Conservation (phyloP, 2,329 filamentous ascomycete genomes). For the Sporothrix protearum region DNA sequence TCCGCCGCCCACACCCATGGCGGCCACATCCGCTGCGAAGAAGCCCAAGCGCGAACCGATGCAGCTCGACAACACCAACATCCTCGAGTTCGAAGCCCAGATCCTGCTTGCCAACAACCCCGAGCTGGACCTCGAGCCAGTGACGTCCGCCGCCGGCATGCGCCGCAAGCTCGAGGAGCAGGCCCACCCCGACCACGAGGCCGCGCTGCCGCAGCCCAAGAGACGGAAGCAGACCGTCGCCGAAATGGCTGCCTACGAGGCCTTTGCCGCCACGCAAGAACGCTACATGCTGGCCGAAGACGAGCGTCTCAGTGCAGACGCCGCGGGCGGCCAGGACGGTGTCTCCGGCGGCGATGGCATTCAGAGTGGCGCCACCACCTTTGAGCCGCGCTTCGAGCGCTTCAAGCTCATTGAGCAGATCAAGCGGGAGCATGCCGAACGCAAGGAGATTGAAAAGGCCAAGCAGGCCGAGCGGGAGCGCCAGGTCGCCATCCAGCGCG, state of each 20-base stretch:
- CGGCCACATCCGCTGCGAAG: conserved; percentile 58
- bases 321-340: conserved; percentile 54
- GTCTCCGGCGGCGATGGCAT: conserved; percentile 63
- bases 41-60: conserved; percentile 67
- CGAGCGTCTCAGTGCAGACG: conserved; percentile 66
- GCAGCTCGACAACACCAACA: conserved; percentile 70
- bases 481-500: conserved; percentile 49
- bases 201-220: conserved; percentile 77
- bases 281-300: conserved; percentile 91
- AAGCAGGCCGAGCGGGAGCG: conserved; percentile 60
- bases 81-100: conserved; percentile 71
- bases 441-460: conserved; percentile 70
- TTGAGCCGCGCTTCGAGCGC: conserved; percentile 81
- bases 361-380: conserved; percentile 66
- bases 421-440: conserved; percentile 71
- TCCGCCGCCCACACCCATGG: conserved; percentile 65
- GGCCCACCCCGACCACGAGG: conserved; percentile 72
- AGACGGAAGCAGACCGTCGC: conserved; percentile 89
- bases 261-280: conserved; percentile 81
- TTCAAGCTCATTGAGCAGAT: conserved; percentile 92
- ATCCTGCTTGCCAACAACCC: conserved; percentile 70
- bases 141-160: conserved; percentile 63
- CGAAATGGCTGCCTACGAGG: conserved; percentile 92
- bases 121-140: conserved; percentile 73
- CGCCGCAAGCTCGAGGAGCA: conserved; percentile 68